Evolutionary conservation across 2,329 filamentous ascomycete genomes (phyloP), one percentile per base, ranked within the genome.

Genomic region (Trichoderma lentiforme): DNA sequence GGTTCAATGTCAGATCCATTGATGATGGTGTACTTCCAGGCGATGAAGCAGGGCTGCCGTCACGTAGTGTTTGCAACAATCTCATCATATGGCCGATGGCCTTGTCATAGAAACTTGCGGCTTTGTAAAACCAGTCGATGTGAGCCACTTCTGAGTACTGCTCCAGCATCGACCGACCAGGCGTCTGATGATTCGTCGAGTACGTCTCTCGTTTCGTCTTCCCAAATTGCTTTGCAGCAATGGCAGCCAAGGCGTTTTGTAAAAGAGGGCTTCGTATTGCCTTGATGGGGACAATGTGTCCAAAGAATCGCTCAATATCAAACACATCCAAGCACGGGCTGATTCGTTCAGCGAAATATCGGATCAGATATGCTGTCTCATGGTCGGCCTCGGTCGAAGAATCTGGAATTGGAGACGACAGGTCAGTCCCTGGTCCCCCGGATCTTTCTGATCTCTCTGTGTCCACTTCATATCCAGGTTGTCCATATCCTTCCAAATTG

Each of bases 61-160:
- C 69, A 7, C 68, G 64, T n/a, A 74, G 43, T 14, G 65, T 73
- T 67, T 74, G 73, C 28, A 74, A 28, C 30, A 62, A 43, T n/a
- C 60, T 62, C 71, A 75, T 73, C 73, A 75, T 75, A 53, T 75
- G 72, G 3, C 72, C 58, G 15, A 75, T 75, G 9, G 74, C 74
- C 43, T 73, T 75, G 66, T 74, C 73, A 24, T 75, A 74, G 47
- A 75, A 75, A 32, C 74, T 75, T n/a, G 74, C 74, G 11, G 74
- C 73, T 43, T 74, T 73, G 53, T 74, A 75, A 57, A 74, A 75
- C 74, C 74, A 75, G 34, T 75, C 74, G 32, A 72, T 58, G 12
- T 69, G 58, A 24, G 61, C 43, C 21, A n/a, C 56, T n/a, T 66
- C 56, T 8, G 58, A 71, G 43, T 70, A 70, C 32, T 71, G 47